A percentile compares a stretch with the other conserved stretches of the same genome.
These are phyloP conservation scores for Yamadazyma pseudoaaseri DNA, from an alignment of 1,139 yeast species.

Conservation along the genomic window DNA sequence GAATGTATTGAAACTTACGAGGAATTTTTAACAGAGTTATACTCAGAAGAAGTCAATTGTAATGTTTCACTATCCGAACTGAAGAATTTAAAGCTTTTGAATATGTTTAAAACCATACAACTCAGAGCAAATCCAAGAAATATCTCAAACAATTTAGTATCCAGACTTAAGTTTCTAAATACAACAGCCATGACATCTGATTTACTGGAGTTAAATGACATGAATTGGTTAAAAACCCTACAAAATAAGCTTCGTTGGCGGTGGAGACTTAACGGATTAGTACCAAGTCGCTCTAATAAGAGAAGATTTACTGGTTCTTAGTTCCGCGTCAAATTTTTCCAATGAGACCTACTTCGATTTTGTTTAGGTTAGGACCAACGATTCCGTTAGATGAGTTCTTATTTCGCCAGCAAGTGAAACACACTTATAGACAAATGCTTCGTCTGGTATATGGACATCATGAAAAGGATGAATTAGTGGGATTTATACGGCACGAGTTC, in stretches of 20 bases:
- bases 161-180: constrained; percentile 23
- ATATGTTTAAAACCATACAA: constrained; percentile 25
- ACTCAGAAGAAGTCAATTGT: constrained; percentile 7
- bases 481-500: constrained; percentile 36
- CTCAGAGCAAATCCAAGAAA: constrained; percentile 14
- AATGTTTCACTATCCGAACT: constrained; percentile 8
- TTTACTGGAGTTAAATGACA: constrained; percentile 13
- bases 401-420: constrained; percentile 33
- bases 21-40: constrained; percentile 41
- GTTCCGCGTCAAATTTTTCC: neutral
- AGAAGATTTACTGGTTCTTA: no score
- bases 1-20: constrained; percentile 63
- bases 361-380: constrained; percentile 16
- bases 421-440: constrained; percentile 33
- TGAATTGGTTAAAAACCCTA: constrained; percentile 28
- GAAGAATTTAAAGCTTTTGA: constrained; percentile 18
- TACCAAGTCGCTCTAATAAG: constrained; percentile 13
- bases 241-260: constrained; percentile 33
- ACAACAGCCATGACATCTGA: constrained; percentile 5
- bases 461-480: constrained; percentile 35
- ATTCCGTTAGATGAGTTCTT: constrained; percentile 42
- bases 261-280: constrained; percentile 27
- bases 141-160: constrained; percentile 24
- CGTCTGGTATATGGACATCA: constrained; percentile 37
- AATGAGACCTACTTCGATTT: constrained; percentile 5